phyloP scores from a whole-genome alignment of 1,284 basidiomycete species.

The Ceratobasidium sp. region DNA sequence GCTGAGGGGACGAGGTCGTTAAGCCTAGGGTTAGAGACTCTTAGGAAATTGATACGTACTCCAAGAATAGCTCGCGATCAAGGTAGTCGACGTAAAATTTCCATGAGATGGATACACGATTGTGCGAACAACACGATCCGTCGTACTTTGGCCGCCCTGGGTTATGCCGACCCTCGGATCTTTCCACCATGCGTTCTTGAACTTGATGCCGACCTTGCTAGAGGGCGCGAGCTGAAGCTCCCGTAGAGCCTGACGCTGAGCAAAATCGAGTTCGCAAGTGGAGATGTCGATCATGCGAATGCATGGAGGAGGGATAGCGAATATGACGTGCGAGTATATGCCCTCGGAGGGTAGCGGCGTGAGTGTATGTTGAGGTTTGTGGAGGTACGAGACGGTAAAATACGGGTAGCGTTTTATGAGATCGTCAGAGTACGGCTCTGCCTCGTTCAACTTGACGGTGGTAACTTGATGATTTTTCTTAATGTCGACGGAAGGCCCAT shows the following conservation, averaged over 20 bases:
- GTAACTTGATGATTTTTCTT: conserved; percentile 20
- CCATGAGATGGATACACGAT: conserved; percentile 37
- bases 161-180: background rate
- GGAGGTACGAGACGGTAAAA: conserved; percentile 50
- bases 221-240: conserved; percentile 53
- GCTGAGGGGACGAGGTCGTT: background rate
- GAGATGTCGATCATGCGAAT: conserved; percentile 51
- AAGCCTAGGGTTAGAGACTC: too few species aligned
- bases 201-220: conserved; percentile 58
- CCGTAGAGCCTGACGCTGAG: conserved; percentile 54
- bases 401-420: too few species aligned
- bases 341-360: conserved; percentile 19
- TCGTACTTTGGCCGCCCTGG: conserved; percentile 47
- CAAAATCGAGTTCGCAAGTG: conserved; percentile 51
- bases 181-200: conserved; percentile 59
- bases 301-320: conserved; percentile 52
- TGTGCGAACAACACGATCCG: conserved; percentile 52
- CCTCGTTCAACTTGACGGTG: conserved; percentile 52
- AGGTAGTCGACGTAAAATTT: background rate
- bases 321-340: conserved; percentile 55
- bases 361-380: conserved; percentile 50
- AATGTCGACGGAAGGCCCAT: conserved; percentile 48
- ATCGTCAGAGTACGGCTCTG: conserved; percentile 51
- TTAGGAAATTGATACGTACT: conserved; percentile 1
- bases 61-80: conserved; percentile 37